phyloP scores from a whole-genome alignment of 2,329 filamentous ascomycete genomes.

The Drechslerella stenobrocha region DNA sequence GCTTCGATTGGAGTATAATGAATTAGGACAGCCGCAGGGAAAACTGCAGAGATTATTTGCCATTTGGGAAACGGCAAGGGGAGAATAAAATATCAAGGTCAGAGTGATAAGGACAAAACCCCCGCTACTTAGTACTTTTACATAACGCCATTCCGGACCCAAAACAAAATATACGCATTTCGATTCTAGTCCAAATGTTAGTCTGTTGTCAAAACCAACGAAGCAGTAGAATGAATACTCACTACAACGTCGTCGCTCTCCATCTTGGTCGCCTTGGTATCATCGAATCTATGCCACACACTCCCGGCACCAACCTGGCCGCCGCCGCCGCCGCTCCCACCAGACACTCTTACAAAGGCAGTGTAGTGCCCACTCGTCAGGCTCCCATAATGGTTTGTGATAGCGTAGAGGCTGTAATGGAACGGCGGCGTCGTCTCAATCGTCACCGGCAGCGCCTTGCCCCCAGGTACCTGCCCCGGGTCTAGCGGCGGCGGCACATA shows the following conservation, averaged over 20 bases:
- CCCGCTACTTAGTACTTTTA: constrained; percentile 35
- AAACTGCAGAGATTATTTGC: not conserved
- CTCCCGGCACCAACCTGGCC: constrained; percentile 14
- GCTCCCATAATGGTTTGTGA: constrained; percentile 75
- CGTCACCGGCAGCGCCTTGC: constrained; percentile 52
- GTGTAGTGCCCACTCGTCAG: constrained; percentile 79
- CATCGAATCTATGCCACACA: constrained; percentile 92
- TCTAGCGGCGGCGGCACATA: constrained; percentile 58
- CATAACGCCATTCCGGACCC: constrained; percentile 52
- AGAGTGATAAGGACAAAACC: not conserved
- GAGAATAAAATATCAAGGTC: not conserved
- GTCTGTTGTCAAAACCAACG: no score
- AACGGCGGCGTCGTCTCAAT: constrained; percentile 64
- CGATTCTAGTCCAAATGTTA: constrained; percentile 39
- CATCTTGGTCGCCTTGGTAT: constrained; percentile 59
- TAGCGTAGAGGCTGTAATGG: constrained; percentile 81
- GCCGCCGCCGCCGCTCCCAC: constrained; percentile 66
- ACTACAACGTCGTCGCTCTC: constrained; percentile 52
- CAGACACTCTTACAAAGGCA: constrained; percentile 71
- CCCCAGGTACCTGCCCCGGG: constrained; percentile 51
- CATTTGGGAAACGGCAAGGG: not conserved
- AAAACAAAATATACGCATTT: constrained; percentile 53
- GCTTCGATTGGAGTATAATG: no score
- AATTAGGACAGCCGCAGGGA: no score
- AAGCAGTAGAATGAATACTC: constrained; percentile 32